Evolutionary conservation across 2,329 filamentous ascomycete species (phyloP), one percentile per base, ranked within the genome.

Genomic region (Ophiognomonia clavigignenti-juglandacearum): DNA sequence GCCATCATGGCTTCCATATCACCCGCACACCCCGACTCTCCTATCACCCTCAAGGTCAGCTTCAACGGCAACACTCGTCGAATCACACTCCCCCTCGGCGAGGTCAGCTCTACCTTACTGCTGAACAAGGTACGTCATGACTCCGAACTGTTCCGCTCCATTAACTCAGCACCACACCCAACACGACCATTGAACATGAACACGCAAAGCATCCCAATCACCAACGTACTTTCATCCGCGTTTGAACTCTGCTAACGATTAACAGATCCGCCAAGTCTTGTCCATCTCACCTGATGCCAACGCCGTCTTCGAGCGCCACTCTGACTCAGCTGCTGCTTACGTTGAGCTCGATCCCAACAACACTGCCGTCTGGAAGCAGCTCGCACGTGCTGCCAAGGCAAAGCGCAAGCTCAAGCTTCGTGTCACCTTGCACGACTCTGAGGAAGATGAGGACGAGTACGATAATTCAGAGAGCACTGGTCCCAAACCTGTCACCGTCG

Each of bases 371-470:
- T 98, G 96, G 77, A 97, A 96, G 75, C 93, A 96, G 64, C 84
- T 98, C 35, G 92, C 93, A 65, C 86, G 93, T 60, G 93, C 93
- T 56, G 93, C 93, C 54, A 98, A 96, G 74, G 93, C 93, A 31
- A 98, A 98, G 77, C 83, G 91, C 56, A 98, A 97, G 83, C 83
- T 98, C 57, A 91, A 93, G 68, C 80, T 98, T 50, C 88, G 83
- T 56, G 85, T 87, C 31, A 84, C 80, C 14, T 59, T 76, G 27
- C 63, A 65, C 34, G 53, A 60, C 50, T 55, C 64, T 14, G 54
- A 61, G 7, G 64, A 68, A 47, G 60, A 61, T 54, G 66, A 57
- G 50, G 34, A 36, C 3, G 34, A 36, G 34, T 7, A 13, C 8
- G 31, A 16, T 6, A 10, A 26, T 6, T 6, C 24, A 26, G 10